Percentiles rank a stretch among this genome's conserved stretches.
These are phyloP conservation scores for Retiboletus flavoniger DNA, from an alignment of 1,284 basidiomycete genomes.

Conservation along the genomic window DNA sequence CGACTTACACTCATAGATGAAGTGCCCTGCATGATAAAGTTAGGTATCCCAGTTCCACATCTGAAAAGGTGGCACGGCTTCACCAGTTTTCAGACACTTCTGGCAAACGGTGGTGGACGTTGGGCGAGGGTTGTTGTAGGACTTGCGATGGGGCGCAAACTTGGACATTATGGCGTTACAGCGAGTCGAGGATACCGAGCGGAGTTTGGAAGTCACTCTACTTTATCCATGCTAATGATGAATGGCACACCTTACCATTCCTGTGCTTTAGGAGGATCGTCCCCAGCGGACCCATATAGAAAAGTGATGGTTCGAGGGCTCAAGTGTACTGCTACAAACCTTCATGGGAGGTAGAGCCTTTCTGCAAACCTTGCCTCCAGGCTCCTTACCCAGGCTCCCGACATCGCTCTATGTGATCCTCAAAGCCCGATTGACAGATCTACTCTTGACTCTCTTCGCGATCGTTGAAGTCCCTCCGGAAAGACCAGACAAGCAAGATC, in stretches of 20 bases:
- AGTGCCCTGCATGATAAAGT: slow-evolving; percentile 60
- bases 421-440: slow-evolving; percentile 44
- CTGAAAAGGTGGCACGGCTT: slow-evolving; percentile 12
- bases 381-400: slow-evolving; percentile 58
- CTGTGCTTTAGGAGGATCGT: slow-evolving; percentile 18
- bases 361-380: slow-evolving; percentile 40
- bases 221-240: neutral
- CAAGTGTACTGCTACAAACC: neutral
- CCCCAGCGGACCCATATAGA: neutral
- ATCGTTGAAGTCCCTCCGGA: slow-evolving; percentile 55
- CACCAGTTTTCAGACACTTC: slow-evolving; percentile 70
- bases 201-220: slow-evolving; percentile 12
- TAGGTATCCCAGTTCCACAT: neutral
- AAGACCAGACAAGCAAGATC: slow-evolving; percentile 59
- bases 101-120: slow-evolving; percentile 70
- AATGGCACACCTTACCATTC: slow-evolving; percentile 17
- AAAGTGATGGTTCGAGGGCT: slow-evolving; percentile 4
- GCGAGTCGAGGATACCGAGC: slow-evolving; percentile 1
- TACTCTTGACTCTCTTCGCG: slow-evolving; percentile 46
- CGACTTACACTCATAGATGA: slow-evolving; percentile 75
- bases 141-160: slow-evolving; percentile 69
- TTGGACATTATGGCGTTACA: slow-evolving; percentile 57
- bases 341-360: slow-evolving; percentile 72
- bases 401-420: slow-evolving; percentile 49
- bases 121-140: slow-evolving; percentile 58